Base-by-base conservation (phyloP, 441 rosid species). In the Daphne laureola region DNA sequence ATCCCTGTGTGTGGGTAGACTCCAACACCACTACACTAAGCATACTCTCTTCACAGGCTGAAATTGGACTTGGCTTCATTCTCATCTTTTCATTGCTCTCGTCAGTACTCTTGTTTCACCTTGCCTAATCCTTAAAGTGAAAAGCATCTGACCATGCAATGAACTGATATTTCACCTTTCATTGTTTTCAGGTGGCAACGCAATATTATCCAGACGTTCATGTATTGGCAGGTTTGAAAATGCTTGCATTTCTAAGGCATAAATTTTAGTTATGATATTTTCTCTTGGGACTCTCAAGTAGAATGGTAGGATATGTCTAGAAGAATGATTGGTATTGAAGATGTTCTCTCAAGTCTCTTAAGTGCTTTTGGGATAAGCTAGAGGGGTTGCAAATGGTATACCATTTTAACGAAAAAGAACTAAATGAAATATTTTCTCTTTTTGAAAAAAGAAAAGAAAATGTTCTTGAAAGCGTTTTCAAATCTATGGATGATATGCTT, bases 1-100 rank as follows among this genome's bases (percentile, higher is more conserved):
- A 82, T 57, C 82, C 84, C 54, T 93, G 99, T 64, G 86, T 90
- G 45, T 93, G 97, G 99, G 93, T 90, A 72, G 97, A 83, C 67
- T 85, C 97, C 7, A 93, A 90, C 69, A 63, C 84, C 52, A 75
- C 96, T 58, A 87, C 95, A n/a, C 88, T 93, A 18, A 78, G 69
- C 78, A 85, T 93, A 49, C 81, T 93, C 40, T 83, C 95, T 36
- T 90, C 99, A 4, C 87, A 93, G 64, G 81, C 89, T 40, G 99
- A 93, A 78, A 79, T 93, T 73, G 97, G 87, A 47, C 71, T 90
- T 61, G 99, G 99, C 66, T 76, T 90, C 67, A 84, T 93, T 67
- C 70, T 93, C 40, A 55, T 85, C 1, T 40, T 90, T 54, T 87
- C 98, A 50, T 67, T 93, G 72, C 69, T 93, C 57, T 93, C 96